These are phyloP conservation scores for Nemania abortiva DNA, from an alignment of 2,329 filamentous ascomycete species.

Conservation along the genomic window DNA sequence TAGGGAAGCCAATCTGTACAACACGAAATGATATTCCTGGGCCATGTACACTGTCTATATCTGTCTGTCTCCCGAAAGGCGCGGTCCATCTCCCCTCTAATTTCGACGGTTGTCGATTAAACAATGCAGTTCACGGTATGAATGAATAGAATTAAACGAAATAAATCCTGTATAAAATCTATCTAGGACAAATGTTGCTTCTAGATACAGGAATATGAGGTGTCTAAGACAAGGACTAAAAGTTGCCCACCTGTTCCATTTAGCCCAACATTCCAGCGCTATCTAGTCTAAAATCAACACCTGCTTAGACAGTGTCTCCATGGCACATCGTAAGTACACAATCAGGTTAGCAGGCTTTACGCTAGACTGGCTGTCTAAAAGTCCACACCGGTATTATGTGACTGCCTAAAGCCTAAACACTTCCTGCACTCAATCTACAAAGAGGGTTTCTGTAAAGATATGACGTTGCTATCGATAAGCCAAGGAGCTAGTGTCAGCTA, in stretches of 20 bases:
- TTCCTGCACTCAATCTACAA: not conserved
- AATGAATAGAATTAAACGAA: slow-evolving; percentile 39
- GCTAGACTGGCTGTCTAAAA: not conserved
- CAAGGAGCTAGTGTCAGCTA: not conserved
- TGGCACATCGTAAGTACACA: not conserved
- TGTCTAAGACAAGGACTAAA: too few relatives aligned
- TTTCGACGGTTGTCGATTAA: slow-evolving; percentile 36
- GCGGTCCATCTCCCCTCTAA: slow-evolving; percentile 48
- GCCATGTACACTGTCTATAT: slow-evolving; percentile 43
- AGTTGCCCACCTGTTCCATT: too few relatives aligned
- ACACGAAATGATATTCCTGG: slow-evolving; percentile 40
- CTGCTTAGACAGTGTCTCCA: not conserved
- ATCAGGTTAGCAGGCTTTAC: not conserved
- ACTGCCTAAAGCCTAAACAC: not conserved
- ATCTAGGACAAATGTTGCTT: not conserved
- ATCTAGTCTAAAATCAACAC: not conserved
- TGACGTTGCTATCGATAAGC: slow-evolving; percentile 9
- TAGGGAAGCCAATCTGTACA: slow-evolving; percentile 44
- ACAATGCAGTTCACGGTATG: slow-evolving; percentile 43
- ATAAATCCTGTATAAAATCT: slow-evolving; percentile 3
- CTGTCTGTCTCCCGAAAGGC: slow-evolving; percentile 36
- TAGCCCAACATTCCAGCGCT: too few relatives aligned
- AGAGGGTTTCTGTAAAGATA: not conserved
- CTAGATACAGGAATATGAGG: too few relatives aligned
- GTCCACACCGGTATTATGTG: slow-evolving; percentile 4